Base-by-base conservation (phyloP, 257 asterid genomes). In the Przewalskia tangutica region DNA sequence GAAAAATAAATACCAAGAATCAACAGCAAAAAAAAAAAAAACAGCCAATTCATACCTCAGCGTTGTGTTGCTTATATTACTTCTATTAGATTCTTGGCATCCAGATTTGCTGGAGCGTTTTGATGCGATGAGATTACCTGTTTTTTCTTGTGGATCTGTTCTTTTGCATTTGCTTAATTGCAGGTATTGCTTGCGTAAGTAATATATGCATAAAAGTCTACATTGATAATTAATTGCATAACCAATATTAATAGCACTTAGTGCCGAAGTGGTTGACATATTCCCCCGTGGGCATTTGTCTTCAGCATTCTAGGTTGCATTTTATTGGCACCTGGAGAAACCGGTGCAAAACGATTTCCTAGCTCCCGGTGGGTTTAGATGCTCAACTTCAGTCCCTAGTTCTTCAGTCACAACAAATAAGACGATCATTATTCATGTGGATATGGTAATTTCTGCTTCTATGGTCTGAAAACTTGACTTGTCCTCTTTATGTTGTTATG, bases 251-350 rank as follows among this genome's bases (percentile, higher is more conserved):
- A 7, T 23, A 75, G 27, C 46, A 27, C 14, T 11, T 50, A 13
- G 27, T 75, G 62, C 40, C 56, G 17, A 27, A 50, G 62, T 75
- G 80, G 62, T 13, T 73, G 44, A 48, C 62, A 32, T 23, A 50
- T 75, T 50, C 44, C 14, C n/a, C 23, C 8, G 12, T 23, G 80
- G 17, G 44, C 62, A 50, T 82, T 54, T 44, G 36, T 77, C 88
- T 87, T 34, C 97, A 95, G 99, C 87, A 87, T 85, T 95, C 99
- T 80, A 91, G 99, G 91, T 89, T 95, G 92, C 99, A 94, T 86
- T 96, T 96, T 84, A 96, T 96, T 85, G 99, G 99, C 81, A 91
- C 98, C 82, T 95, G 99, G 98, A 95, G 97, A 88, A 92, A 89
- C 87, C 89, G 99, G 66, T 95, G 93, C 60, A 77, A 94, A 93